phyloP scores from a whole-genome alignment of 2,329 filamentous ascomycete species.

The Podosphaera aphanis region DNA sequence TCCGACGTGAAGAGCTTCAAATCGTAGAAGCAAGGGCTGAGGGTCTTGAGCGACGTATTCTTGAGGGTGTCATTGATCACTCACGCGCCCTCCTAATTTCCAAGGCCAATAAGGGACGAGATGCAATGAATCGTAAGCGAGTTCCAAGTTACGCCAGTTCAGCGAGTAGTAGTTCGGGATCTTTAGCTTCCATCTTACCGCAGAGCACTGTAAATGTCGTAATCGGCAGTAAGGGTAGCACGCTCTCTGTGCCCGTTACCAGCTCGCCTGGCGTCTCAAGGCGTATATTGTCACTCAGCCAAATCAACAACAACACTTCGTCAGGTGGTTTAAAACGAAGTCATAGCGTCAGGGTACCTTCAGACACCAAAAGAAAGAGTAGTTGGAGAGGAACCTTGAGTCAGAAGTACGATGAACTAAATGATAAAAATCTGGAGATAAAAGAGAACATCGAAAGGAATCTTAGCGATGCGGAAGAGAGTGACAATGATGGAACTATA shows the following conservation, averaged over 20 bases:
- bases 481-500: slow-evolving; percentile 10
- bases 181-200: slow-evolving; percentile 12
- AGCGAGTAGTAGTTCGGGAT: slow-evolving; percentile 16
- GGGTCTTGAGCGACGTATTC: slow-evolving; percentile 67
- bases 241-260: slow-evolving; percentile 15
- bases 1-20: slow-evolving; percentile 75
- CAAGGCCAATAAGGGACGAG: slow-evolving; percentile 25
- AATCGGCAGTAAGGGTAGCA: slow-evolving; percentile 21
- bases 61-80: slow-evolving; percentile 91
- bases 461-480: slow-evolving; percentile 5
- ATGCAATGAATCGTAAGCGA: slow-evolving; percentile 28
- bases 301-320: slow-evolving; percentile 55
- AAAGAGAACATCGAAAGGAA: slow-evolving; percentile 35
- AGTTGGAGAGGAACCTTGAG: slow-evolving; percentile 37
- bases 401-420: slow-evolving; percentile 24
- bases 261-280: slow-evolving; percentile 33
- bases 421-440: slow-evolving; percentile 40
- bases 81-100: slow-evolving; percentile 72
- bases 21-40: slow-evolving; percentile 81
- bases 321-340: slow-evolving; percentile 46
- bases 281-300: slow-evolving; percentile 72
- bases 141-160: slow-evolving; percentile 23
- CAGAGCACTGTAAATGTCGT: slow-evolving; percentile 29
- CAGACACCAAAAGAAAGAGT: slow-evolving; percentile 33
- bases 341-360: slow-evolving; percentile 46